Evolutionary conservation across 352 stramenopile species (phyloP).

Genomic region (Phytophthora syringae): DNA sequence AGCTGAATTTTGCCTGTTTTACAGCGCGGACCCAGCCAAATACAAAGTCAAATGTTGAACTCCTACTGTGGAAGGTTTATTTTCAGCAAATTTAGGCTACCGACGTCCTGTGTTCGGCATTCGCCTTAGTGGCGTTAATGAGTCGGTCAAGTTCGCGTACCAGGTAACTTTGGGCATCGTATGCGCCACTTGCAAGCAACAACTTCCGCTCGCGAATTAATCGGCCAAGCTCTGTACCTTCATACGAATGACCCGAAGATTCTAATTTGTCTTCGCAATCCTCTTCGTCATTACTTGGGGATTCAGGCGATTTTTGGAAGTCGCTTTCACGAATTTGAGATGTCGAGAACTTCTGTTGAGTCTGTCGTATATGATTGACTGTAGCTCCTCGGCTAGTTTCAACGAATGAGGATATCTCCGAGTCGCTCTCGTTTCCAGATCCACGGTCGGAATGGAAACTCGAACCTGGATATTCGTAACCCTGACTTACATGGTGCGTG

Average conservation of each 20-base stretch:
- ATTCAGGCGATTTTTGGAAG: neutral
- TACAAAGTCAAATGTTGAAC: conserved; percentile 18
- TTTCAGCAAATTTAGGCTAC: conserved; percentile 4
- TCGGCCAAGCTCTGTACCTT: conserved; percentile 44
- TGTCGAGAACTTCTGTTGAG: conserved; percentile 1
- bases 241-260: conserved; percentile 1
- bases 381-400: conserved; percentile 10
- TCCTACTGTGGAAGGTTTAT: neutral
- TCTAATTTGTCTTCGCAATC: neutral
- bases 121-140: conserved; percentile 43
- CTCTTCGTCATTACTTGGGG: neutral
- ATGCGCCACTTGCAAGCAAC: conserved; percentile 64
- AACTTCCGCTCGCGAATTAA: conserved; percentile 62
- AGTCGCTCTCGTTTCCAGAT: conserved; percentile 17
- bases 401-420: conserved; percentile 12
- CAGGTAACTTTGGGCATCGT: conserved; percentile 68
- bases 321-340: conserved; percentile 3
- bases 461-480: neutral
- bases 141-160: conserved; percentile 71
- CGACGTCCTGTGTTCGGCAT: conserved; percentile 24
- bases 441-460: conserved; percentile 17
- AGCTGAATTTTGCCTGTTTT: conserved; percentile 13
- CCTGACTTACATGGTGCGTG: conserved; percentile 11
- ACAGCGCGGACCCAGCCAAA: conserved; percentile 5
- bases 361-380: neutral